Evolutionary conservation across 768 basidiomycete species (phyloP), one percentile per base, ranked within the genome.

Genomic region (Trametes coccinea): DNA sequence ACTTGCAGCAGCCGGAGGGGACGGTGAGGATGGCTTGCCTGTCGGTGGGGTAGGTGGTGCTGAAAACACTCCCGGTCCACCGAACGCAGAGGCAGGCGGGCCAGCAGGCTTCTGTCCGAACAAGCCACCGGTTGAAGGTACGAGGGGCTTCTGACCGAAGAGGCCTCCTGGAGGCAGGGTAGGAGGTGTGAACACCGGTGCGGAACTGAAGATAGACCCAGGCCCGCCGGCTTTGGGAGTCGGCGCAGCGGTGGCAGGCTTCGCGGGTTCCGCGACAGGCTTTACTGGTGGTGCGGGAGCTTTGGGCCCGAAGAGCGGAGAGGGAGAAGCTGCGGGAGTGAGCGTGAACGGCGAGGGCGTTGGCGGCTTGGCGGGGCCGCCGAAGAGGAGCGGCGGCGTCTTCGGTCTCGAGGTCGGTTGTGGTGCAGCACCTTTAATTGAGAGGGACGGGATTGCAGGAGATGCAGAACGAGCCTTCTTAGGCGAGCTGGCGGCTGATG

Each of bases 301-400:
- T 29, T 40, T 57, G 14, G 39, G 22, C 6, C 39, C 56, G 33
- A 58, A 58, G 8, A 50, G 48, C 29, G 53, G 17, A 17, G 52
- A 17, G 10, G 61, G 34, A 29, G 58, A 48, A 14, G 39, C 30
- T 40, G 47, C 27, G 4, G 54, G 31, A 2, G 39, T 8, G 10
- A 40, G 54, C 17, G 52, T 40, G 33, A 56, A 62, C 0, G 66
- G 59, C n/a, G 56, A 56, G 3, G 62, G 58, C 2, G 60, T 53
- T 11, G 57, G 54, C 4, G 54, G 58, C 54, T 66, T 66, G 13
- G 45, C 30, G 6, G 48, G 13, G n/a, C 50, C 43, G 1, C 65
- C 49, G 10, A 61, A 63, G 29, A 77, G 65, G 11, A 80, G 65
- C 0, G 85, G 81, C 3, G 86, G 82, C 0, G 83, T 85, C 69